Base-by-base conservation (phyloP, 139 green algal genomes). In the Auxenochlorella pyrenoidosa region DNA sequence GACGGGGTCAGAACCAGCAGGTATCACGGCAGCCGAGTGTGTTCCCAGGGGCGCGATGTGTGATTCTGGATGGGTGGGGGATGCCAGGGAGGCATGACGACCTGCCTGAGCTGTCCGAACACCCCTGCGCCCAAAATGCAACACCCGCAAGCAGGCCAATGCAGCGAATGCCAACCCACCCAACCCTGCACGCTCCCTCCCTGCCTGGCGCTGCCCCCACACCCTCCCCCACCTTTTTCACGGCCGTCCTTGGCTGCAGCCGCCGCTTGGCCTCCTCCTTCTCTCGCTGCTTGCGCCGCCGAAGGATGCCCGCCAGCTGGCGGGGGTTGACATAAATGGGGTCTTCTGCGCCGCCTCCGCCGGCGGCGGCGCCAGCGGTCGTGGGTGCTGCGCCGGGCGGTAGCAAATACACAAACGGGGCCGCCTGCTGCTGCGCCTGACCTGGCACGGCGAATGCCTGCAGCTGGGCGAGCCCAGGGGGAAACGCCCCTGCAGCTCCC, bases 251-350 rank as follows among this genome's bases (percentile, higher is more conserved):
- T 2, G 70, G 34, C 70, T 76, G 38, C 34, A 76, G 70, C 70
- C 34, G 70, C 70, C 54, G 73, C 26, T 78, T 44, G n/a, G 36
- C 70, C 70, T 76, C 70, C 70, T 76, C 36, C 72, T 79, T 79
- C 59, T 59, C 36, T 5, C 80, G 80, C 63, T 85, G 72, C 34
- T 40, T 38, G 38, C 80, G 80, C 63, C 80, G 80, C 80, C 80
- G 60, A 26, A 77, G 80, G 21, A 86, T 80, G n/a, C 68, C 40
- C 15, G 68, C 82, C 34, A 86, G 66, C 66, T 79, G 82, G 15
- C 51, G 71, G 0, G n/a, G 68, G 66, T 86, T 79, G n/a, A 86
- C 82, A 32, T 68, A 70, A 3, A 68, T 10, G 32, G 66, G 6
- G n/a, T 71, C 54, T 6, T 30, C 60, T 36, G 34, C 18, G n/a